Percentiles rank a stretch among this genome's conserved stretches.
phyloP scores from a whole-genome alignment of 2,329 filamentous ascomycete genomes.

The Clarireedia monteithiana region DNA sequence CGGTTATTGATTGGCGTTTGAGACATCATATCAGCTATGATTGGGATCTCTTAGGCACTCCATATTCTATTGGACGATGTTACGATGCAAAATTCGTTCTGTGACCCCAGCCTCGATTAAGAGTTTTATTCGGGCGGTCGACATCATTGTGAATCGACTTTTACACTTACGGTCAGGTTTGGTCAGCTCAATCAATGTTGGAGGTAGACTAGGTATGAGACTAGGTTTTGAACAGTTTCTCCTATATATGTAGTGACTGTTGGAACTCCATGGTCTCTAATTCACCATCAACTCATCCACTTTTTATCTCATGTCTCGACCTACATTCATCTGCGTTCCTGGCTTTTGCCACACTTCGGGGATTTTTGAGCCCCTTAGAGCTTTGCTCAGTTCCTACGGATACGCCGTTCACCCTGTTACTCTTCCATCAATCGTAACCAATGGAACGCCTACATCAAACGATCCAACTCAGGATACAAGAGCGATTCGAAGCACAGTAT shows the following conservation, averaged over 20 bases:
- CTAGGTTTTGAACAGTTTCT: conserved; percentile 1
- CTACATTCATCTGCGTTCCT: conserved; percentile 34
- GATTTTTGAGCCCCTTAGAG: conserved; percentile 32
- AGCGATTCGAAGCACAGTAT: conserved; percentile 29
- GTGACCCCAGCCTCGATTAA: conserved; percentile 1
- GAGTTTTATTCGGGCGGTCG: not conserved
- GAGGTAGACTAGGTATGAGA: not conserved
- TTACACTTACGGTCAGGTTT: not conserved
- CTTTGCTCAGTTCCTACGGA: conserved; percentile 26
- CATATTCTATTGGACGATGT: conserved; percentile 3
- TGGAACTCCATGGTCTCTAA: not conserved
- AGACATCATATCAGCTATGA: not conserved
- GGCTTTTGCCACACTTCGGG: conserved; percentile 33
- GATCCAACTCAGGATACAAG: conserved; percentile 34
- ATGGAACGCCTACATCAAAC: conserved; percentile 26
- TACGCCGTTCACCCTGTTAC: conserved; percentile 28
- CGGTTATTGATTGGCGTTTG: conserved; percentile 3
- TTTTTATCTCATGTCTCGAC: conserved; percentile 20
- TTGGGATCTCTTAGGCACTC: not conserved
- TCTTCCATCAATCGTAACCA: conserved; percentile 29
- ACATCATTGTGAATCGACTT: conserved; percentile 1
- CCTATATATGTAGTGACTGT: conserved; percentile 9
- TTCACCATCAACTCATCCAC: not conserved
- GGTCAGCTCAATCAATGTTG: conserved; percentile 2
- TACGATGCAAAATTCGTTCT: conserved; percentile 1